A percentile compares a stretch with the other conserved stretches of the same genome.
Evolutionary conservation across 306 rosid species (phyloP).

Genomic region (Citrullus amarus): DNA sequence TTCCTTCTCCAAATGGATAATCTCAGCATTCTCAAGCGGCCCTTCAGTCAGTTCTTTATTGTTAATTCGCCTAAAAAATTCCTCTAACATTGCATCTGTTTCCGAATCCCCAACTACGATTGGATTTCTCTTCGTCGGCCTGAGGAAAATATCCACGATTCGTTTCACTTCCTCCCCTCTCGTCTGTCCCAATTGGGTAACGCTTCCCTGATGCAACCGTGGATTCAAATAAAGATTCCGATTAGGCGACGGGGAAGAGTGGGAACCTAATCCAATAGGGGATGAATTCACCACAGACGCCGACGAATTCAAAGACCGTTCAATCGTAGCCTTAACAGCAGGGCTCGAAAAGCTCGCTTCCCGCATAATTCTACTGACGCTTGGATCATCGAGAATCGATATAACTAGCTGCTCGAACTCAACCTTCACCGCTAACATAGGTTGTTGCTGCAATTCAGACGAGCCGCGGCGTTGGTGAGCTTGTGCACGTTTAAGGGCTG

Average conservation of each 20-base stretch:
- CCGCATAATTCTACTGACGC: constrained; percentile 90
- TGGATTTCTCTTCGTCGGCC: constrained; percentile 68
- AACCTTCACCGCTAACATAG: constrained; percentile 82
- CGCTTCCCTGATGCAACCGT: constrained; percentile 51
- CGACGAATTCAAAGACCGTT: constrained; percentile 53
- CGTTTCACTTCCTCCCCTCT: constrained; percentile 55
- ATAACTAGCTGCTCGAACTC: constrained; percentile 91
- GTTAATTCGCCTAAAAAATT: constrained; percentile 55
- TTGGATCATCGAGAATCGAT: constrained; percentile 91
- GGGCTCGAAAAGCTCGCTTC: constrained; percentile 95
- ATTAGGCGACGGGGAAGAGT: constrained; percentile 25
- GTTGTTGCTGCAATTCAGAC: constrained; percentile 94
- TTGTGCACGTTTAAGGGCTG: constrained; percentile 88
- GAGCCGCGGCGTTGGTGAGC: constrained; percentile 96
- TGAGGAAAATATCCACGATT: constrained; percentile 46
- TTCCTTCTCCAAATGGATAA: constrained; percentile 63
- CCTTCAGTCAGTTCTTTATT: constrained; percentile 25
- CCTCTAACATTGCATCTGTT: constrained; percentile 59
- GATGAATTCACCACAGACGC: constrained; percentile 40
- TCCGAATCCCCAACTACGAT: constrained; percentile 84
- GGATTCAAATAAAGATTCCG: constrained; percentile 73
- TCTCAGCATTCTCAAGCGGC: constrained; percentile 38
- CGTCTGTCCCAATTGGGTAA: constrained; percentile 29
- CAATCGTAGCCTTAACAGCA: constrained; percentile 73
- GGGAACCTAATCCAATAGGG: constrained; percentile 16